Percentiles rank a stretch among this genome's conserved stretches.
Conservation (phyloP, 306 rosid species). For the Begonia fuchsioides region DNA sequence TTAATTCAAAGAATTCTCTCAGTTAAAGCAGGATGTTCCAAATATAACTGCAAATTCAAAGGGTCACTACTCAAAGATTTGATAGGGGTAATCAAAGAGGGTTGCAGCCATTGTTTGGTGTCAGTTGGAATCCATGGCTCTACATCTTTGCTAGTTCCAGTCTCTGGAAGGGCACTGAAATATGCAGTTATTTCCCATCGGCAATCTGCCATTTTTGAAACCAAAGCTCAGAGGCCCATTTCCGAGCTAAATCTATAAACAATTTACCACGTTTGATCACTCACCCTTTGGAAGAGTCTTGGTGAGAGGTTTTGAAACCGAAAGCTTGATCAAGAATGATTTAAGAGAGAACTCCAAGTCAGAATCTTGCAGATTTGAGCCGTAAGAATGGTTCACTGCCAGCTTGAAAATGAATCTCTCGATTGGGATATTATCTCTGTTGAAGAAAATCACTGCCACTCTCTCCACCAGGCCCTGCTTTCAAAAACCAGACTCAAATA, state of each 20-base stretch:
- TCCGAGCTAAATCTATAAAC: no score
- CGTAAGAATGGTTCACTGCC: slow-evolving; percentile 35
- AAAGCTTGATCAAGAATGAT: slow-evolving; percentile 62
- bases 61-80: slow-evolving; percentile 59
- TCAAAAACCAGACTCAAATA: slow-evolving; percentile 2
- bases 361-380: slow-evolving; percentile 41
- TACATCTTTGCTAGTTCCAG: no score
- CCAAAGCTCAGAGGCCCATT: slow-evolving; percentile 1
- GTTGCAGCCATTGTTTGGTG: no score
- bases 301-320: slow-evolving; percentile 53
- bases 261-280: background rate
- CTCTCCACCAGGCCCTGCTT: slow-evolving; percentile 71
- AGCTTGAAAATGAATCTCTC: slow-evolving; percentile 76
- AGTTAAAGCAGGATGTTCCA: slow-evolving; percentile 63
- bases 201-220: slow-evolving; percentile 31
- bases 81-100: slow-evolving; percentile 53
- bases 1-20: slow-evolving; percentile 32
- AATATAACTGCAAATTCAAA: slow-evolving; percentile 57
- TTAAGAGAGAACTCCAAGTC: slow-evolving; percentile 72
- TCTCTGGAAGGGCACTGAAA: slow-evolving; percentile 50
- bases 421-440: slow-evolving; percentile 26
- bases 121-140: no score
- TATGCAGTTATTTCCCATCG: slow-evolving; percentile 76
- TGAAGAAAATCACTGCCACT: slow-evolving; percentile 59
- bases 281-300: slow-evolving; percentile 52